Conservation (phyloP, 192 early-diverging fungal genomes). For the Anaeromyces robustus region DNA sequence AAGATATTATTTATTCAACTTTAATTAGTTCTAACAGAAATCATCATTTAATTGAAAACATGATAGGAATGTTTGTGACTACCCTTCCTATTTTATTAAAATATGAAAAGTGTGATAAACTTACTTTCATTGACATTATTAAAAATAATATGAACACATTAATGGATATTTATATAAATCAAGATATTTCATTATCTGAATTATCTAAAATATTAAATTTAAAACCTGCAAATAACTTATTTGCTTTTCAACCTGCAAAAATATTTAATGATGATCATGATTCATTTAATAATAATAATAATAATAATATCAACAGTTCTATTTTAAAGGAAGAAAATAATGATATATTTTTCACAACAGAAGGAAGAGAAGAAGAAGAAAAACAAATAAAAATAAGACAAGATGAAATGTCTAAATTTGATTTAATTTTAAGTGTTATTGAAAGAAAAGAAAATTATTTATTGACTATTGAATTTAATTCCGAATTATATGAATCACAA, state of each 20-base stretch:
- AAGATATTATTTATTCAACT: neutral
- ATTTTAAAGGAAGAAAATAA: neutral
- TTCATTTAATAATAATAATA: too few relatives aligned
- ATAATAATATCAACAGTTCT: neutral
- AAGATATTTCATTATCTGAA: neutral
- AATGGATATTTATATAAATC: neutral
- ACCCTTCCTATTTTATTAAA: neutral
- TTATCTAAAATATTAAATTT: neutral
- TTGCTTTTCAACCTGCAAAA: neutral
- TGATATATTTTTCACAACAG: neutral
- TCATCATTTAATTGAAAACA: neutral
- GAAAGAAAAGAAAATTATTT: neutral
- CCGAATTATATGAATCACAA: neutral
- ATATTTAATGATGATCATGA: neutral
- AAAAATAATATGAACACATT: neutral
- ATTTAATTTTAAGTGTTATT: neutral
- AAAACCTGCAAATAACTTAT: neutral
- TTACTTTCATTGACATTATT: neutral
- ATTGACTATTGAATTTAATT: neutral
- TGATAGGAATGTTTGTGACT: neutral
- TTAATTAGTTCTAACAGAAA: neutral
- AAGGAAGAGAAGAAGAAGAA: neutral
- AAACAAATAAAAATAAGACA: neutral
- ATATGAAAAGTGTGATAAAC: neutral
- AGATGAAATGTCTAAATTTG: neutral